Conservation (phyloP, 768 basidiomycete species). For the Suillus discolor region DNA sequence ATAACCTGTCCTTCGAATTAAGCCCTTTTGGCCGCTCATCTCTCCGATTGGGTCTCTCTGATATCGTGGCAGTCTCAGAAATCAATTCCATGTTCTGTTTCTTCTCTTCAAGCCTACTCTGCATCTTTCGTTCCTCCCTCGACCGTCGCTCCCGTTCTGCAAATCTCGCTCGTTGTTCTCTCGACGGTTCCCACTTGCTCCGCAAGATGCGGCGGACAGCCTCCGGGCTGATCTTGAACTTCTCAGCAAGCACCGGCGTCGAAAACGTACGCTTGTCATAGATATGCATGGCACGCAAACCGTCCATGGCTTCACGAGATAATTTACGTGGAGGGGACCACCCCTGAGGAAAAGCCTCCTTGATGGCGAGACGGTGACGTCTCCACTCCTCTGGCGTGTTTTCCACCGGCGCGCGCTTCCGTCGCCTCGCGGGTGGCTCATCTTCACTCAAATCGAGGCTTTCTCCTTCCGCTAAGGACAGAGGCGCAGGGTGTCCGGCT, state of each 20-base stretch:
- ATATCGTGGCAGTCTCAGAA: constrained; percentile 18
- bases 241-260: constrained; percentile 69
- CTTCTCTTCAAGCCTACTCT: constrained; percentile 46
- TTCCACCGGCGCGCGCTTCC: constrained; percentile 16
- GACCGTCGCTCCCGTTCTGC: constrained; percentile 52
- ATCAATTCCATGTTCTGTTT: constrained; percentile 38
- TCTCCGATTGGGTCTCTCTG: constrained; percentile 13
- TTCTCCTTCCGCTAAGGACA: constrained; percentile 28
- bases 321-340: constrained; percentile 84
- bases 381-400: constrained; percentile 49
- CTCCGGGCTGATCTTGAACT: constrained; percentile 81
- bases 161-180: constrained; percentile 51
- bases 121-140: constrained; percentile 41
- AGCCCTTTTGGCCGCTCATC: constrained; percentile 24
- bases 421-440: constrained; percentile 30
- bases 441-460: constrained; percentile 32
- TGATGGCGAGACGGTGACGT: constrained; percentile 52
- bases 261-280: constrained; percentile 66
- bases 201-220: constrained; percentile 78
- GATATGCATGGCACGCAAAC: constrained; percentile 65
- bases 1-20: constrained; percentile 39
- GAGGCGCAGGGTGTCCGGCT: constrained; percentile 34
- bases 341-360: constrained; percentile 58
- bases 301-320: constrained; percentile 84
- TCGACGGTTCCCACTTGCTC: constrained; percentile 68